Percentiles rank a stretch among this genome's conserved stretches.
phyloP scores from a whole-genome alignment of 2,329 filamentous ascomycete species.

The Onygenales sp. region DNA sequence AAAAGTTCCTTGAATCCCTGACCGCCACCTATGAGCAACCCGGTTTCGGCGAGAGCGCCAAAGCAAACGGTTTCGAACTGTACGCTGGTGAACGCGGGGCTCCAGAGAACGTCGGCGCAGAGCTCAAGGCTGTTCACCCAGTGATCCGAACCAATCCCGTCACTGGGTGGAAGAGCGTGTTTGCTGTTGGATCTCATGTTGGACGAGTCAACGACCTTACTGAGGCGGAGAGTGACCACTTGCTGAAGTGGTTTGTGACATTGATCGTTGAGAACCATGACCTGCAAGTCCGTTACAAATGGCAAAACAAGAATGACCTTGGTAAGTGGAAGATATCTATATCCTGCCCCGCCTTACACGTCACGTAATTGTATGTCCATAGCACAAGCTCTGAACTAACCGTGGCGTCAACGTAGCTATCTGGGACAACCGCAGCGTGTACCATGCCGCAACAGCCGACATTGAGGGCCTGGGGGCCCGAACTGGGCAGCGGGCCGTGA shows the following conservation, averaged over 20 bases:
- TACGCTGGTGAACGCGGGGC: constrained; percentile 34
- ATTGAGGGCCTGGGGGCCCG: constrained; percentile 41
- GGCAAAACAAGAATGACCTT: constrained; percentile 34
- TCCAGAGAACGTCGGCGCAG: constrained; percentile 47
- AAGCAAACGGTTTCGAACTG: constrained; percentile 21
- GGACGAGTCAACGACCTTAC: constrained; percentile 25
- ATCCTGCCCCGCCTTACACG: neutral
- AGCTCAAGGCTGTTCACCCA: constrained; percentile 39
- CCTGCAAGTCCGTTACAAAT: constrained; percentile 30
- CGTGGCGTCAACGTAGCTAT: constrained; percentile 31
- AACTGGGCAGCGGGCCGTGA: constrained; percentile 42
- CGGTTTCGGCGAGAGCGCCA: constrained; percentile 22
- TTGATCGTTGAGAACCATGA: constrained; percentile 34
- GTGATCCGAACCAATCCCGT: constrained; percentile 45
- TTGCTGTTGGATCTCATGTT: constrained; percentile 23
- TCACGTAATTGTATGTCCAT: too few species aligned
- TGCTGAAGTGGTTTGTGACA: constrained; percentile 27
- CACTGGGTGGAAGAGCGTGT: constrained; percentile 31
- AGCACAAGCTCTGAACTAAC: too few species aligned
- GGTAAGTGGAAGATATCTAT: constrained; percentile 13
- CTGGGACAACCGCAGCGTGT: constrained; percentile 51
- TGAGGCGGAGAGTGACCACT: constrained; percentile 21
- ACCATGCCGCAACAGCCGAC: constrained; percentile 47
- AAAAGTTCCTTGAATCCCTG: constrained; percentile 30
- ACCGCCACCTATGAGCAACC: constrained; percentile 28